Evolutionary conservation across 2,329 filamentous ascomycete genomes (phyloP).

Genomic region (Nemania sp.): DNA sequence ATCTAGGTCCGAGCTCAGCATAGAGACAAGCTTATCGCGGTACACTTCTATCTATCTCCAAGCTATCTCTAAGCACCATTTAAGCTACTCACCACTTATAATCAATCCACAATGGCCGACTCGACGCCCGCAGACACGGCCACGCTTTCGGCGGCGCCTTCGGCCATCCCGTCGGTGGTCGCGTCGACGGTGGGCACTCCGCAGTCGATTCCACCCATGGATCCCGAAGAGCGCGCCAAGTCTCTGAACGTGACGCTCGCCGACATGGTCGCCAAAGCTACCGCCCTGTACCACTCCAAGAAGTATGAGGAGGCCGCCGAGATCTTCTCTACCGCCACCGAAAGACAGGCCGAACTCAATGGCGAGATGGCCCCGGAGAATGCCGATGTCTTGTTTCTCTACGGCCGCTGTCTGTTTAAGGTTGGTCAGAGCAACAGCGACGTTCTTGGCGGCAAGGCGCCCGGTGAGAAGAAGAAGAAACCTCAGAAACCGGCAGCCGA

Average conservation of each 20-base stretch:
- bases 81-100: not conserved
- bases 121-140: constrained; percentile 36
- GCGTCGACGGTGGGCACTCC: constrained; percentile 36
- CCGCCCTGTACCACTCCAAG: constrained; percentile 84
- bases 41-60: not conserved
- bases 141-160: constrained; percentile 35
- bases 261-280: constrained; percentile 78
- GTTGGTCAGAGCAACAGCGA: constrained; percentile 94
- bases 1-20: not conserved
- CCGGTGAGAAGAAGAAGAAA: constrained; percentile 56
- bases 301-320: constrained; percentile 86
- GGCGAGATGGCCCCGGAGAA: constrained; percentile 91
- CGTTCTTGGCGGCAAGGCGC: constrained; percentile 81
- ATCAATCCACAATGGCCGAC: constrained; percentile 37
- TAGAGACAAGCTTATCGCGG: too few relatives aligned
- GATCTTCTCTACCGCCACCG: constrained; percentile 83
- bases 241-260: constrained; percentile 68
- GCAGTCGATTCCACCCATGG: constrained; percentile 40
- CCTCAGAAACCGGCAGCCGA: constrained; percentile 46
- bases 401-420: constrained; percentile 91
- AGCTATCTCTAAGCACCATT: not conserved
- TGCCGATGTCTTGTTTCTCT: constrained; percentile 90
- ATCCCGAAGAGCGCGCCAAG: constrained; percentile 49
- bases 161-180: constrained; percentile 36
- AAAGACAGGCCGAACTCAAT: constrained; percentile 87